A percentile compares a stretch with the other conserved stretches of the same genome.
Evolutionary conservation across 2,329 filamentous ascomycete genomes (phyloP).

Genomic region (Ophiostoma australiae): DNA sequence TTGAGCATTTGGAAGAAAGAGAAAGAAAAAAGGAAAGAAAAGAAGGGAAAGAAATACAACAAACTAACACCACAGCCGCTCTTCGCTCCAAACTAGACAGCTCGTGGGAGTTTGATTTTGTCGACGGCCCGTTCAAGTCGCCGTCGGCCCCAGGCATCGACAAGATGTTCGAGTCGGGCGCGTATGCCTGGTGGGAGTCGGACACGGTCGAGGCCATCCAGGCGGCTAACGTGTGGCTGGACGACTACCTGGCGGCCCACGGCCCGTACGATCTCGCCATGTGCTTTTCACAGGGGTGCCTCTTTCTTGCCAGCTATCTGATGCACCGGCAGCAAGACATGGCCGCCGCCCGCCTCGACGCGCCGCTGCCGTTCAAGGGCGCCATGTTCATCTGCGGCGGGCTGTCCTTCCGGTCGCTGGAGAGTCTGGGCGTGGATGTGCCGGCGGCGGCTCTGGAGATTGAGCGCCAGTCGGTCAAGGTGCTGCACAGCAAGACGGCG

Average conservation of each 20-base stretch:
- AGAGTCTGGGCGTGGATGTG: conserved; percentile 36
- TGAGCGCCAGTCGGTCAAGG: conserved; percentile 30
- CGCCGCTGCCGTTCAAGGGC: conserved; percentile 36
- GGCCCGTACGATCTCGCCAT: conserved; percentile 37
- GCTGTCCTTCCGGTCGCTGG: conserved; percentile 35
- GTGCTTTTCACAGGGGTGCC: conserved; percentile 40
- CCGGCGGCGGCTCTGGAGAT: conserved; percentile 34
- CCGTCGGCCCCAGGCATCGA: conserved; percentile 35
- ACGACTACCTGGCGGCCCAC: conserved; percentile 33
- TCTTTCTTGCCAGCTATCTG: conserved; percentile 39
- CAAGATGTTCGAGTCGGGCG: conserved; percentile 32
- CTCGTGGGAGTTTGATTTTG: conserved; percentile 35
- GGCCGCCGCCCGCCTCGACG: conserved; percentile 16
- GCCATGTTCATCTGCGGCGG: conserved; percentile 41
- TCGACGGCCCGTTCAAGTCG: conserved; percentile 34
- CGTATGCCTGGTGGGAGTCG: conserved; percentile 34
- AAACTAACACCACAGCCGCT: conserved; percentile 30
- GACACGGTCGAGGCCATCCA: conserved; percentile 34
- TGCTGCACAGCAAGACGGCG: conserved; percentile 31
- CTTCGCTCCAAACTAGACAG: conserved; percentile 35
- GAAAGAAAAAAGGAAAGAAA: background rate
- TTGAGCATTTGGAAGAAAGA: background rate
- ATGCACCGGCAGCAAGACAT: conserved; percentile 37
- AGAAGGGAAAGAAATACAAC: too few relatives aligned
- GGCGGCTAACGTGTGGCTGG: conserved; percentile 36